Evolutionary conservation across 1,139 yeast species (phyloP).

Genomic region (Zygosaccharomyces sapae): DNA sequence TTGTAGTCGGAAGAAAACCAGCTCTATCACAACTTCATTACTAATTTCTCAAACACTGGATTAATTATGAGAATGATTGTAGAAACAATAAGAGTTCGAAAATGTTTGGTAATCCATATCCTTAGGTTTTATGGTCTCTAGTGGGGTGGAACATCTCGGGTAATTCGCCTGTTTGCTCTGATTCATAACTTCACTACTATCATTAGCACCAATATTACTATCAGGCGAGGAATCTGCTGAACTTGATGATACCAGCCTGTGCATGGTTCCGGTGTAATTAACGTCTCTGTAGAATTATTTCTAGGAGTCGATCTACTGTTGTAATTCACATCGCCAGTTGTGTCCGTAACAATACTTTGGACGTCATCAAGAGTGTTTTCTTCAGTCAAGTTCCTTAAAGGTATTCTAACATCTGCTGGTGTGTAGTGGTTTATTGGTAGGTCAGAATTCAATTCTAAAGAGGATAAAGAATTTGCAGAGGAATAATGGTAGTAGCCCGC

Average conservation of each 20-base stretch:
- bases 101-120: conserved; percentile 28
- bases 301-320: conserved; percentile 3
- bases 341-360: conserved; percentile 21
- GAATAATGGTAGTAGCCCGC: conserved; percentile 4
- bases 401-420: background rate
- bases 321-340: conserved; percentile 10
- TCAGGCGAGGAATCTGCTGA: conserved; percentile 2
- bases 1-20: conserved; percentile 7
- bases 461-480: conserved; percentile 10
- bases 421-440: background rate
- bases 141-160: background rate
- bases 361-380: conserved; percentile 17
- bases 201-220: background rate
- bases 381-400: background rate
- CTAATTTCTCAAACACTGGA: no score
- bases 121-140: conserved; percentile 7
- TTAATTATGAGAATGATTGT: conserved; percentile 16
- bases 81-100: conserved; percentile 28
- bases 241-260: conserved; percentile 8
- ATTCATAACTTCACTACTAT: background rate
- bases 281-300: conserved; percentile 21
- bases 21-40: conserved; percentile 1
- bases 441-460: conserved; percentile 5
- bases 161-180: background rate
- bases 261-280: conserved; percentile 14